A percentile compares a stretch with the other conserved stretches of the same genome.
These are phyloP conservation scores for Dioscorea dumetorum DNA, from an alignment of 106 monocot species.

Conservation along the genomic window DNA sequence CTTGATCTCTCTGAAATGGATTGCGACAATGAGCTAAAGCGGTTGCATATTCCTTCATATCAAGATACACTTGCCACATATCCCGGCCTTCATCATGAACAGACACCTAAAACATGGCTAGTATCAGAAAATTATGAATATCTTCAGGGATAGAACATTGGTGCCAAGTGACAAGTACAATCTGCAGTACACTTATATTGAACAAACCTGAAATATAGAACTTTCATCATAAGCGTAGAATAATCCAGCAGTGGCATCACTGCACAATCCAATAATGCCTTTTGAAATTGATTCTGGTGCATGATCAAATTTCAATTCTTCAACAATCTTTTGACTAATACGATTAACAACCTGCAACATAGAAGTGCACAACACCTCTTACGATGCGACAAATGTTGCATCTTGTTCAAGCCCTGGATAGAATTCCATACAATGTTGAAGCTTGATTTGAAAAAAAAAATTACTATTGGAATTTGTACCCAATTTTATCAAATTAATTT, in stretches of 20 bases:
- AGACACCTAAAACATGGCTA: conserved; percentile 57
- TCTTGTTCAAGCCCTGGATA: too few species aligned
- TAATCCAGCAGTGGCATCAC: conserved; percentile 87
- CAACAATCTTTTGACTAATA: conserved; percentile 76
- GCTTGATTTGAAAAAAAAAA: too few species aligned
- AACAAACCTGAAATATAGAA: conserved; percentile 89
- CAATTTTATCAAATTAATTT: too few species aligned
- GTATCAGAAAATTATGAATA: background rate
- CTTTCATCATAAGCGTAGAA: conserved; percentile 96
- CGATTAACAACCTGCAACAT: conserved; percentile 81
- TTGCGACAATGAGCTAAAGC: conserved; percentile 90
- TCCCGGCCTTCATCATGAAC: conserved; percentile 85
- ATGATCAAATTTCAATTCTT: conserved; percentile 91
- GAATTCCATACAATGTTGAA: too few species aligned
- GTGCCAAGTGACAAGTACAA: too few species aligned
- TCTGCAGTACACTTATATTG: background rate
- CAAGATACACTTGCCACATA: conserved; percentile 95
- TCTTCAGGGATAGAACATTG: background rate
- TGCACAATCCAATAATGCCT: conserved; percentile 89
- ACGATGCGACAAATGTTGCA: too few species aligned
- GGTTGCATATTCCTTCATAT: conserved; percentile 76
- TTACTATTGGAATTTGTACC: too few species aligned
- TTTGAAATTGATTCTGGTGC: conserved; percentile 65
- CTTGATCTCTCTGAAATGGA: conserved; percentile 82
- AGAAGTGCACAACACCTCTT: too few species aligned